phyloP scores from a whole-genome alignment of 2,329 filamentous ascomycete genomes.

The Cladosporium sp. region DNA sequence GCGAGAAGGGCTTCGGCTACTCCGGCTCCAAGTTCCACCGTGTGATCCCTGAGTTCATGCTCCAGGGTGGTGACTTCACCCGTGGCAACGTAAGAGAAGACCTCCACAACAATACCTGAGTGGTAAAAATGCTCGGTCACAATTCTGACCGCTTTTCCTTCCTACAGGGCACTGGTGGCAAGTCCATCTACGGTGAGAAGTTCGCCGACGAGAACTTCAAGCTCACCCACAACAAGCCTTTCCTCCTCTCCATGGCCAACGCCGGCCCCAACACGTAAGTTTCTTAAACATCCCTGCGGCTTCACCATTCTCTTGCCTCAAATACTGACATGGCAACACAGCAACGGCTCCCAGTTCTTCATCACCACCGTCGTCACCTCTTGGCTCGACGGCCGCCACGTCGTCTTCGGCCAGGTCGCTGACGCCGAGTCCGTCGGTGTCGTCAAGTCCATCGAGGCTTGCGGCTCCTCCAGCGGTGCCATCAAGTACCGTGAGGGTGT shows the following conservation, averaged over 20 bases:
- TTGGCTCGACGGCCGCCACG: conserved; percentile 75
- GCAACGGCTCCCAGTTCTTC: conserved; percentile 71
- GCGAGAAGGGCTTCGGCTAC: conserved; percentile 85
- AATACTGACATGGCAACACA: conserved; percentile 24
- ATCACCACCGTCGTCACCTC: conserved; percentile 64
- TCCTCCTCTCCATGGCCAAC: conserved; percentile 97
- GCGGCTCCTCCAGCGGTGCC: conserved; percentile 51
- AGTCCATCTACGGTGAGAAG: conserved; percentile 96
- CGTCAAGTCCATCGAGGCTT: conserved; percentile 57
- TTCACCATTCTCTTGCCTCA: no score
- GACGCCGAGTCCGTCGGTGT: conserved; percentile 51
- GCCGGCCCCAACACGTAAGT: conserved; percentile 88
- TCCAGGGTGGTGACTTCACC: conserved; percentile 97
- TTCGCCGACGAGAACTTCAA: conserved; percentile 97
- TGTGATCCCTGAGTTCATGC: conserved; percentile 99
- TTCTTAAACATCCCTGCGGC: no score
- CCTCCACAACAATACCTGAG: no score
- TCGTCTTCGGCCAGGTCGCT: conserved; percentile 76
- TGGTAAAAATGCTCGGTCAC: not conserved
- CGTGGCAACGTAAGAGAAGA: conserved; percentile 73
- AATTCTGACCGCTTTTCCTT: not conserved
- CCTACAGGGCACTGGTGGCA: conserved; percentile 84
- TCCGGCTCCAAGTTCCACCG: conserved; percentile 86
- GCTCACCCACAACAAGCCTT: conserved; percentile 85
- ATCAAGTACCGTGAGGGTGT: conserved; percentile 48